Percentiles rank a stretch among this genome's conserved stretches.
Evolutionary conservation across 2,329 filamentous ascomycete genomes (phyloP).

Genomic region (Cadophora malorum): DNA sequence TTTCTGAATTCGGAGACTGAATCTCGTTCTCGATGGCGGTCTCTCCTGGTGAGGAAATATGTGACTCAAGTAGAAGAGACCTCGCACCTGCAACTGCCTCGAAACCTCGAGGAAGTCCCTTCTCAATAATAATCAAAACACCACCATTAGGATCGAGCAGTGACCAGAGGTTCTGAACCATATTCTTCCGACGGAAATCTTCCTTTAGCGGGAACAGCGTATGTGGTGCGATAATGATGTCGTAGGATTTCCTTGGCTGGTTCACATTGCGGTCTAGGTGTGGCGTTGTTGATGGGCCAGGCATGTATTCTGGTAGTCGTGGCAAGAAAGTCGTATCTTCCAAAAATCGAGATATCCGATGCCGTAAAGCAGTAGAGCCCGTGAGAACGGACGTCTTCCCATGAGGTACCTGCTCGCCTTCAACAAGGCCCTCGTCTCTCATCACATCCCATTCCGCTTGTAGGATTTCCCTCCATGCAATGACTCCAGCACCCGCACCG

Average conservation of each 20-base stretch:
- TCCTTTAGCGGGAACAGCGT: constrained; percentile 78
- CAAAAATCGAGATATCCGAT: constrained; percentile 77
- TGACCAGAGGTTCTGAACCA: constrained; percentile 89
- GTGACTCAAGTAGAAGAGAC: constrained; percentile 76
- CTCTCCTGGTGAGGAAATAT: constrained; percentile 69
- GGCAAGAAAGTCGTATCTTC: constrained; percentile 93
- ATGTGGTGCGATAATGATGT: constrained; percentile 90
- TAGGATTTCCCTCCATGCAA: constrained; percentile 80
- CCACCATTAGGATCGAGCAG: constrained; percentile 84
- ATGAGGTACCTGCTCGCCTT: constrained; percentile 58
- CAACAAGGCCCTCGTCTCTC: constrained; percentile 55
- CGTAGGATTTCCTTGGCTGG: constrained; percentile 76
- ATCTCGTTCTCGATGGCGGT: constrained; percentile 48
- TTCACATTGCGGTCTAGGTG: constrained; percentile 63
- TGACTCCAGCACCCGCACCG: constrained; percentile 72
- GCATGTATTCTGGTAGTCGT: constrained; percentile 85
- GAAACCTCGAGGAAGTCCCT: constrained; percentile 89
- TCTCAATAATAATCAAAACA: constrained; percentile 86
- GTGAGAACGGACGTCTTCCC: constrained; percentile 84
- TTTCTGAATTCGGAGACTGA: constrained; percentile 37
- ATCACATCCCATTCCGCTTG: constrained; percentile 82
- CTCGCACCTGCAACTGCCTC: constrained; percentile 89
- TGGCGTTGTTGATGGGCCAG: constrained; percentile 64
- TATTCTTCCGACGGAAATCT: constrained; percentile 76
- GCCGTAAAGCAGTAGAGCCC: constrained; percentile 75